Base-by-base conservation (phyloP, 108 stramenopile species). In the Discostella stelligeroides region DNA sequence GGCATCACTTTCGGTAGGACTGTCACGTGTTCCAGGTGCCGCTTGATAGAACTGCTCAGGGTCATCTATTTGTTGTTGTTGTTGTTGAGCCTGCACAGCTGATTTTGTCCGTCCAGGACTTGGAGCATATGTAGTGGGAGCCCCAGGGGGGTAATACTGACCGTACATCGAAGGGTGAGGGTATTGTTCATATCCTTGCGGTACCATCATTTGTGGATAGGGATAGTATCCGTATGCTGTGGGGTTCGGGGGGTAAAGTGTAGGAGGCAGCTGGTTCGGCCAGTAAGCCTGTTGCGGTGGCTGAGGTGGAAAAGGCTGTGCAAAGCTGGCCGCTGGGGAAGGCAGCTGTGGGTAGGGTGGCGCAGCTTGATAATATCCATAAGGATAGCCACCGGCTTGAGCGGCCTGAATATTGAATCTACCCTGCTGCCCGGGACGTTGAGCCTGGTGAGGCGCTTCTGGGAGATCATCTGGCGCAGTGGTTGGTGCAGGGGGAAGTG, bases 141-240 rank as follows among this genome's bases (percentile, higher is more conserved):
- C 28, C 28, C 25, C 53, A 54, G 53, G 53, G 28, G 23, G 25
- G 11, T 27, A 24, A 23, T 28, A 54, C 25, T 54, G 53, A 54
- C 53, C 25, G 27, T 54, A 54, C 27, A 54, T 29, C 10, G 53
- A 54, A 54, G 53, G 53, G 25, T 54, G 53, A 27, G 53, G 53
- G 12, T 54, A 54, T 54, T 54, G 53, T 54, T 54, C 53, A 56
- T 56, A 56, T 1, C 55, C 30, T 7, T 56, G 55, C 55, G 55
- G 12, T 28, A 34, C 15, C 55, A 56, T 56, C 55, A 37, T 56
- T 37, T 56, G 55, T 37, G 55, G 55, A 56, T 37, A 56, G 5
- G 55, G 55, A 14, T 56, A 56, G 13, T 21, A 56, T 12, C 55
- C 55, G 34, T 56, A 56, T 1, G 53, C 53, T 27, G 53, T 14